Conservation (phyloP, 1,139 yeast species). For the Blastobotrys aristatus region DNA sequence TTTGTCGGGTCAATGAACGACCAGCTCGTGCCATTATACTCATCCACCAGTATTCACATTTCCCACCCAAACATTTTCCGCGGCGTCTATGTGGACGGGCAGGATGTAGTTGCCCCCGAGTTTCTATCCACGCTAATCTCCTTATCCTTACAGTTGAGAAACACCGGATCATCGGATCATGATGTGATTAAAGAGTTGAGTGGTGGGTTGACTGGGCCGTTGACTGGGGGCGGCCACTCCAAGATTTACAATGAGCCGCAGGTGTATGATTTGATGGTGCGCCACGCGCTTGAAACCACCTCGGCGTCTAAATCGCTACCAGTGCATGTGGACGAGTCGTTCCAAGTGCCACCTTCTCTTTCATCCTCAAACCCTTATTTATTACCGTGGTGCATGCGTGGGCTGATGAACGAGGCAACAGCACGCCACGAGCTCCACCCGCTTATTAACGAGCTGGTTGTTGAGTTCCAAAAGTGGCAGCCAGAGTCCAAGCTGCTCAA, state of each 20-base stretch:
- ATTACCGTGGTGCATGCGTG: slow-evolving; percentile 90
- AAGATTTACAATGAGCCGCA: slow-evolving; percentile 77
- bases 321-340: slow-evolving; percentile 26
- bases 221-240: slow-evolving; percentile 95
- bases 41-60: slow-evolving; percentile 76
- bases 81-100: slow-evolving; percentile 83
- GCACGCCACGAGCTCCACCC: slow-evolving; percentile 38
- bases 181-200: slow-evolving; percentile 70
- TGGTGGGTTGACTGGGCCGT: slow-evolving; percentile 76
- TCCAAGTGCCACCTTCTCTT: slow-evolving; percentile 28
- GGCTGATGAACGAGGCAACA: slow-evolving; percentile 55
- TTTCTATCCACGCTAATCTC: slow-evolving; percentile 49
- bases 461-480: slow-evolving; percentile 75
- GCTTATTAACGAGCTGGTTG: slow-evolving; percentile 57
- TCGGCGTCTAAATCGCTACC: slow-evolving; percentile 30
- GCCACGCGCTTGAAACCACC: slow-evolving; percentile 71
- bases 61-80: slow-evolving; percentile 86
- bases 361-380: slow-evolving; percentile 71
- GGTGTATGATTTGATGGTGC: slow-evolving; percentile 77
- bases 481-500: slow-evolving; percentile 78
- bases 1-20: slow-evolving; percentile 88
- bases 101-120: slow-evolving; percentile 46
- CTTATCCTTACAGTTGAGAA: slow-evolving; percentile 39
- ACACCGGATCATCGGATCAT: slow-evolving; percentile 37
- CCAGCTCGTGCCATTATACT: slow-evolving; percentile 86